phyloP scores from a whole-genome alignment of 2,329 filamentous ascomycete species.

The Madurella mycetomatis region DNA sequence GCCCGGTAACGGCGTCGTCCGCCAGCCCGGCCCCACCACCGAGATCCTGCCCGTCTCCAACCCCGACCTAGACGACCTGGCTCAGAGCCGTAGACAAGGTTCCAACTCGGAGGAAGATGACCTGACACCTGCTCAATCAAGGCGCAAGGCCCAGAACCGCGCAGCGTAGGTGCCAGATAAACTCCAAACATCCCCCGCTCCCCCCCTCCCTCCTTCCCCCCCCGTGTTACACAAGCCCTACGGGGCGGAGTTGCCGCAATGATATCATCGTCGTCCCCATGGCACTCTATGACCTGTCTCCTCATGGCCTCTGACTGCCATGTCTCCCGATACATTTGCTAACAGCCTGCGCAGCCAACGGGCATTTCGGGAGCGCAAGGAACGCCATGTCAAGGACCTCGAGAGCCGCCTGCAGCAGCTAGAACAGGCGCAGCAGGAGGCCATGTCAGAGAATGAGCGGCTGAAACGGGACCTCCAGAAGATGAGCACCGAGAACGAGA shows the following conservation, averaged over 20 bases:
- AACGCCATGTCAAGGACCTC: constrained; percentile 84
- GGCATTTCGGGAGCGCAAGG: constrained; percentile 93
- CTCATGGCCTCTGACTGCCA: not conserved
- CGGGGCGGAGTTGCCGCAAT: no score
- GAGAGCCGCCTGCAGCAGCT: constrained; percentile 78
- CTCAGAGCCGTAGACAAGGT: constrained; percentile 34
- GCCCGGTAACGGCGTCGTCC: constrained; percentile 19
- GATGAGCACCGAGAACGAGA: constrained; percentile 86
- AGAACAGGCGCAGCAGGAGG: constrained; percentile 66
- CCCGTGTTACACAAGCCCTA: not conserved
- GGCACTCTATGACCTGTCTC: not conserved
- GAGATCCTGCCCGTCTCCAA: constrained; percentile 36
- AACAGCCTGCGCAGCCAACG: constrained; percentile 61
- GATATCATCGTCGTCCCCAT: not conserved
- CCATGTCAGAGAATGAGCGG: constrained; percentile 79
- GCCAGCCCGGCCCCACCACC: constrained; percentile 22
- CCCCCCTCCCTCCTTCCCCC: no score
- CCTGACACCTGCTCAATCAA: constrained; percentile 53
- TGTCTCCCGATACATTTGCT: constrained; percentile 2
- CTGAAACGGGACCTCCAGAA: constrained; percentile 80
- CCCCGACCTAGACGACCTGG: constrained; percentile 34
- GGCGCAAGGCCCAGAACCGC: constrained; percentile 58
- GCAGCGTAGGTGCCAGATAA: constrained; percentile 48
- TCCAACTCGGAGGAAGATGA: constrained; percentile 55
- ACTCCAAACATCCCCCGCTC: no score